Percentiles rank a stretch among this genome's conserved stretches.
Evolutionary conservation across 345 rosid species (phyloP).

Genomic region (Cardamine occulta): DNA sequence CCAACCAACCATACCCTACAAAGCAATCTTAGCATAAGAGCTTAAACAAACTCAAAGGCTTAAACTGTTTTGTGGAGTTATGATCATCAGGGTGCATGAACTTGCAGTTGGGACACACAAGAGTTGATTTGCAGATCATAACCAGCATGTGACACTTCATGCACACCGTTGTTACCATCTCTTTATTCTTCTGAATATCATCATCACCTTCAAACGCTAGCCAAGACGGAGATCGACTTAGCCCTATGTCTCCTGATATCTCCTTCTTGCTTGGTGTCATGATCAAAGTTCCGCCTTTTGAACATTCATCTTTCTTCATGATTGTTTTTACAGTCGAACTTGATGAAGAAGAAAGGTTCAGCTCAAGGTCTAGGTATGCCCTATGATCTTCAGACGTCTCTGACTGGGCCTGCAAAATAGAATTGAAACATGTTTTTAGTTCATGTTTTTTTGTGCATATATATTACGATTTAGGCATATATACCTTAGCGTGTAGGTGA

Average conservation of each 20-base stretch:
- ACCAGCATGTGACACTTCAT: constrained; percentile 81
- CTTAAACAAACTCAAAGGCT: constrained; percentile 52
- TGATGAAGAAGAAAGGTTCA: constrained; percentile 54
- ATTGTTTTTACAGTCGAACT: constrained; percentile 41
- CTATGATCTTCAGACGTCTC: constrained; percentile 57
- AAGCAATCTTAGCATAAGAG: constrained; percentile 52
- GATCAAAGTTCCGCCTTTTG: constrained; percentile 30
- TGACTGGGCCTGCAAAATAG: constrained; percentile 15
- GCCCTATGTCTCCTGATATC: constrained; percentile 29
- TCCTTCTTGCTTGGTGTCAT: constrained; percentile 31
- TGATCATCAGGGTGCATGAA: constrained; percentile 73
- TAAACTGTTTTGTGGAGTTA: constrained; percentile 48
- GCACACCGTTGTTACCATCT: constrained; percentile 85
- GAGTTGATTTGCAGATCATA: constrained; percentile 76
- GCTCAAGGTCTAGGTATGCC: constrained; percentile 62
- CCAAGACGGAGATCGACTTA: constrained; percentile 59
- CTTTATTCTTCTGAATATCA: constrained; percentile 47
- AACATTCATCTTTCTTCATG: constrained; percentile 22
- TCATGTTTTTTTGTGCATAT: constrained; percentile 3
- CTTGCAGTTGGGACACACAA: constrained; percentile 86
- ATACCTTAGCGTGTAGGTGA: constrained; percentile 37
- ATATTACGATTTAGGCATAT: not conserved
- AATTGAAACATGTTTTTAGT: constrained; percentile 15
- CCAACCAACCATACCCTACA: constrained; percentile 6
- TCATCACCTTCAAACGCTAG: constrained; percentile 48